These are phyloP conservation scores for Ascobolus immersus DNA, from an alignment of 495 filamentous ascomycete species.

Conservation along the genomic window DNA sequence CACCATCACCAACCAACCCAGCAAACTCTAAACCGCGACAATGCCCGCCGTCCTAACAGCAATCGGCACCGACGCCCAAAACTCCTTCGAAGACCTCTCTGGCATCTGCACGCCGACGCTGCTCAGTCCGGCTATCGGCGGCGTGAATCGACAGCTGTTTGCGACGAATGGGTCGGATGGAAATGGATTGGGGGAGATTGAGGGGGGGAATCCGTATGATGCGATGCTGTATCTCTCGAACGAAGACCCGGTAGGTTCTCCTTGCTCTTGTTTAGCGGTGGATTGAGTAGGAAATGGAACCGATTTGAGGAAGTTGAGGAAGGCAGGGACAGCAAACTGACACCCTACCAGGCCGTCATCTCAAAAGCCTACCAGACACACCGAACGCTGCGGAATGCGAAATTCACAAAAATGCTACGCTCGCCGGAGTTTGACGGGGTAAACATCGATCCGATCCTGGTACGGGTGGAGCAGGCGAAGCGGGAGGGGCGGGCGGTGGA, in stretches of 20 bases:
- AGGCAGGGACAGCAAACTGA: too few relatives aligned
- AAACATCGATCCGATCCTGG: conserved; percentile 48
- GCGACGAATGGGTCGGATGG: too few relatives aligned
- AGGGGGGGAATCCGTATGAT: conserved; percentile 60
- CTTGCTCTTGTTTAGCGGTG: background rate
- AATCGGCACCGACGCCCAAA: conserved; percentile 20
- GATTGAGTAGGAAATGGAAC: too few relatives aligned
- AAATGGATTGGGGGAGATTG: too few relatives aligned
- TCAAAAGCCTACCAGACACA: conserved; percentile 48
- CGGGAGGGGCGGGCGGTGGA: background rate
- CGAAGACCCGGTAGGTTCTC: conserved; percentile 28
- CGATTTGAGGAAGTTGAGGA: too few relatives aligned
- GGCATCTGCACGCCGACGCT: conserved; percentile 18
- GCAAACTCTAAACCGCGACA: background rate
- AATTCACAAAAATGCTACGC: conserved; percentile 43
- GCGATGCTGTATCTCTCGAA: conserved; percentile 38
- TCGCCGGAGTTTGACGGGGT: conserved; percentile 40
- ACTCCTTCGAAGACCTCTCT: conserved; percentile 32
- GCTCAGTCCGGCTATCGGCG: too few relatives aligned
- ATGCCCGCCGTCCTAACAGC: background rate
- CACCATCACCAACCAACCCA: background rate
- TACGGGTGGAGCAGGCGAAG: conserved; percentile 34
- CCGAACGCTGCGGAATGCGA: conserved; percentile 41
- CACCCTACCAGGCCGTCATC: conserved; percentile 48
- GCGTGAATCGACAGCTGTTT: too few relatives aligned